Conservation (phyloP, 371 early-diverging fungal genomes). For the Batrachochytrium dendrobatidis region DNA sequence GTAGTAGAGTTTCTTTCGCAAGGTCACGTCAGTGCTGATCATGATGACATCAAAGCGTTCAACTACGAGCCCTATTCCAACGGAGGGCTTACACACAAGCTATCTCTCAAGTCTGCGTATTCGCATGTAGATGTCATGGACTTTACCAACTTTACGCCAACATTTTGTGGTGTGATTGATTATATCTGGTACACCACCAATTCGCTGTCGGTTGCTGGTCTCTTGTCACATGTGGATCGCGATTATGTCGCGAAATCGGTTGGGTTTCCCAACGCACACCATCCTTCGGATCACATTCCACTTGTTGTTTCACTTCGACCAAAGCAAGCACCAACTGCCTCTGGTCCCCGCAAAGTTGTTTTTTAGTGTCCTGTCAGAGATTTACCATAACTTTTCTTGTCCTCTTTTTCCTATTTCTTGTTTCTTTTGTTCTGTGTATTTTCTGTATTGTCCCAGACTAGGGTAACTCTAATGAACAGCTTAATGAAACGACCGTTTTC, state of each 20-base stretch:
- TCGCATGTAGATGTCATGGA: conserved; percentile 63
- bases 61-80: conserved; percentile 82
- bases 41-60: conserved; percentile 73
- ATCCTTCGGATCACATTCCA: conserved; percentile 42
- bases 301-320: conserved; percentile 26
- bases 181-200: conserved; percentile 91
- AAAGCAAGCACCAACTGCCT: neutral
- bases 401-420: too few relatives aligned
- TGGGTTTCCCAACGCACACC: conserved; percentile 79
- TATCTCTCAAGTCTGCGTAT: conserved; percentile 79
- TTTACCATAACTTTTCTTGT: too few relatives aligned
- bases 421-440: too few relatives aligned
- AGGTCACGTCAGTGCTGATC: conserved; percentile 60
- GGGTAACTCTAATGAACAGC: too few relatives aligned
- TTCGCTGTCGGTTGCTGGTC: conserved; percentile 68
- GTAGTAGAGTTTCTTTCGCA: conserved; percentile 84
- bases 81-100: conserved; percentile 72
- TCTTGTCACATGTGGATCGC: conserved; percentile 78
- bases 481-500: too few relatives aligned
- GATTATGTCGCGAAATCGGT: conserved; percentile 69
- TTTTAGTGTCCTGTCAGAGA: neutral
- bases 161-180: conserved; percentile 90
- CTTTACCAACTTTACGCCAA: conserved; percentile 94
- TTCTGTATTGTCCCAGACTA: too few relatives aligned
- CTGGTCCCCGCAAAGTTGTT: neutral